Conservation (phyloP, 179 eudicot genomes). For the Silene coronaria region DNA sequence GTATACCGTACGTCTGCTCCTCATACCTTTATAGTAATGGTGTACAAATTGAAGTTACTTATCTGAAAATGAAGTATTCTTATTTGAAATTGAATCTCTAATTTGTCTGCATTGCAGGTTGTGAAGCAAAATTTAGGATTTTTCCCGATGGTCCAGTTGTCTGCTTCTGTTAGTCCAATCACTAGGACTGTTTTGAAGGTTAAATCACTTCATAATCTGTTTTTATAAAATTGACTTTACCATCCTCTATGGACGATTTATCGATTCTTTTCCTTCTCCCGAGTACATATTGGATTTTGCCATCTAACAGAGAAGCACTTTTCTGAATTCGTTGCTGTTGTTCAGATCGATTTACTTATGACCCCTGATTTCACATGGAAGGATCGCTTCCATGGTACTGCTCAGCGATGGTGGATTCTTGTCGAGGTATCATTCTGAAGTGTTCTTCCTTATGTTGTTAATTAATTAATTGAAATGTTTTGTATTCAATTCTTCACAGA, state of each 20-base stretch:
- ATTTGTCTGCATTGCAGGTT: conserved; percentile 41
- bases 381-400: conserved; percentile 93
- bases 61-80: neutral
- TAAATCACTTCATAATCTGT: conserved; percentile 13
- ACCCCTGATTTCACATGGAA: conserved; percentile 92
- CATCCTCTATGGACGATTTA: neutral
- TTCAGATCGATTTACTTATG: conserved; percentile 78
- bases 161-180: conserved; percentile 96
- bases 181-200: conserved; percentile 99
- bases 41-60: neutral
- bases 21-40: neutral
- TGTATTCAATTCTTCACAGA: neutral
- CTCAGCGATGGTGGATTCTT: conserved; percentile 92
- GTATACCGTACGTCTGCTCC: neutral
- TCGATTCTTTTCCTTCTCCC: neutral
- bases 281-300: conserved; percentile 4
- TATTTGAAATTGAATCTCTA: neutral
- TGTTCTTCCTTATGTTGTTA: conserved; percentile 14
- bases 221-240: neutral
- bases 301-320: neutral
- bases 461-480: neutral
- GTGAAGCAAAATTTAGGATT: conserved; percentile 77
- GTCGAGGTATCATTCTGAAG: conserved; percentile 63
- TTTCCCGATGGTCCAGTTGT: conserved; percentile 75
- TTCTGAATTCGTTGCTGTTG: conserved; percentile 13